Evolutionary conservation across 371 early-diverging fungal species (phyloP).

Genomic region (Mortierella polycephala): DNA sequence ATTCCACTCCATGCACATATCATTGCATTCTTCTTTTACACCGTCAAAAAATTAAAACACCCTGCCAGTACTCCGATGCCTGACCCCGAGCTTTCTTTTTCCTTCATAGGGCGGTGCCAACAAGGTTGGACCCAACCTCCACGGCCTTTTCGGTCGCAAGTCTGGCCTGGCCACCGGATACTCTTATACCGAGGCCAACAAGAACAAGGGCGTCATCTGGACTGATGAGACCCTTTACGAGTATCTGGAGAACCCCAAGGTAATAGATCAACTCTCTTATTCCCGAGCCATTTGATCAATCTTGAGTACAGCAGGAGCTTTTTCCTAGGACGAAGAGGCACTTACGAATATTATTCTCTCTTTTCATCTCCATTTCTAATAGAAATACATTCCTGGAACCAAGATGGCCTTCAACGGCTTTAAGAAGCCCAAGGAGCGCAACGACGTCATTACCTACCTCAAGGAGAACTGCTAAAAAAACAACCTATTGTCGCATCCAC

Average conservation of each 20-base stretch:
- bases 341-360: not conserved
- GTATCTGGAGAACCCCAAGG: slow-evolving; percentile 96
- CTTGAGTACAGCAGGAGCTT: too few species aligned
- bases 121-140: slow-evolving; percentile 97
- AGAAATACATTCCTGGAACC: slow-evolving; percentile 92
- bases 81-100: not conserved
- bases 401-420: slow-evolving; percentile 99
- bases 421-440: slow-evolving; percentile 92
- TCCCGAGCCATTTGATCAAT: not conserved
- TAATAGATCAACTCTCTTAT: slow-evolving; percentile 2
- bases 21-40: slow-evolving; percentile 1
- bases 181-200: slow-evolving; percentile 96
- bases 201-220: slow-evolving; percentile 90
- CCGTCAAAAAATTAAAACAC: not conserved
- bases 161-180: slow-evolving; percentile 90
- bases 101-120: slow-evolving; percentile 77
- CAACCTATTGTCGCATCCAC: not conserved
- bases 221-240: slow-evolving; percentile 86
- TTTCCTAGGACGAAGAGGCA: too few species aligned
- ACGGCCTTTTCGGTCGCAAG: slow-evolving; percentile 92
- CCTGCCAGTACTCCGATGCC: too few species aligned
- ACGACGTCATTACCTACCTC: slow-evolving; percentile 93
- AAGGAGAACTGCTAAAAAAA: slow-evolving; percentile 65
- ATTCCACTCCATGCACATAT: not conserved
- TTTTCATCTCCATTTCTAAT: slow-evolving; percentile 46